Evolutionary conservation across 2,329 filamentous ascomycete genomes (phyloP), one percentile per base, ranked within the genome.

Genomic region (Fusarium caatingaense): DNA sequence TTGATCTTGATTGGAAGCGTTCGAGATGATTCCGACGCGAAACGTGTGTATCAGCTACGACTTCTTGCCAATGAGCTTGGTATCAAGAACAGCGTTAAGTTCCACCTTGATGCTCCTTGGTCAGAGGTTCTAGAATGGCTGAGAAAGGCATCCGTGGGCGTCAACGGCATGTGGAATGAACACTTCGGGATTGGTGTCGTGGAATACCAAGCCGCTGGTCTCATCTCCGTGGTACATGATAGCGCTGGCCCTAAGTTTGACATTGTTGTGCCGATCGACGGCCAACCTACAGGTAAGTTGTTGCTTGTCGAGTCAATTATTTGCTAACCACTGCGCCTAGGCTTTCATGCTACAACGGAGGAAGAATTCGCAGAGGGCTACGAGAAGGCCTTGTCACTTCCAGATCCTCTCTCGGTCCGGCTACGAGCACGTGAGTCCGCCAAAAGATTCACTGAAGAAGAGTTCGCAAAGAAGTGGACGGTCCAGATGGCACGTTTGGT

Each of bases 101-200:
- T 99, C 78, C 88, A 97, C 68, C 90, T 94, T 59, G 94, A 99
- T 78, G 94, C 93, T 1, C 89, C 92, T 27, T 99, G 95, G 94
- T 89, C 92, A 6, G 88, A 93, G 72, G 93, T 99, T 56, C 84
- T 98, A 12, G 87, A 92, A 32, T 94, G 93, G 88, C 84, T 98
- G 65, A 84, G 88, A 56, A 89, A 85, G 67, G 90, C 92, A 6
- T 95, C 89, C 20, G 88, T 99, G 3, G 96, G 96, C 51, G 94
- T 97, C 30, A 99, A 99, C 74, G 93, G 92, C 76, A 99, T 99
- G 96, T 99, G 96, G 95, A 98, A 98, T 78, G 96, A 99, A 82
- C 96, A 99, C 80, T 99, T 99, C 78, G 96, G 96, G 23, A 99
- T 99, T 63, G 96, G 96, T 2, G 94, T 98, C 18, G 96, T 99